Conservation (phyloP, 345 rosid genomes). For the Salix dunnii region DNA sequence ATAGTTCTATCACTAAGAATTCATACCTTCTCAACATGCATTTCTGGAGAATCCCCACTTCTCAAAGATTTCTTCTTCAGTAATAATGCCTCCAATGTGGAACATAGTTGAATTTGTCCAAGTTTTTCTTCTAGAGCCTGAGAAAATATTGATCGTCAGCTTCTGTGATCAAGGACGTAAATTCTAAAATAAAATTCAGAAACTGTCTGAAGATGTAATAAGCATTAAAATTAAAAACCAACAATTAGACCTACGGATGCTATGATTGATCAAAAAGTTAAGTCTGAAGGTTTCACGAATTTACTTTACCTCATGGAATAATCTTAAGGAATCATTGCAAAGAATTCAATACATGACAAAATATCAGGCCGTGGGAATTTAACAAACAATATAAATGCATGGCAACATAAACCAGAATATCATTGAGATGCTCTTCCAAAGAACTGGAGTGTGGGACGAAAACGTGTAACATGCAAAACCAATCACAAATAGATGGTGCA, state of each 20-base stretch:
- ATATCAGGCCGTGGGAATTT: not conserved
- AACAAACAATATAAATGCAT: not conserved
- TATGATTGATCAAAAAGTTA: not conserved
- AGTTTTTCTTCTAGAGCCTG: conserved; percentile 67
- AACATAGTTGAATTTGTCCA: conserved; percentile 53
- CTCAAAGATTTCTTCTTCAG: conserved; percentile 61
- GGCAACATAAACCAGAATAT: not conserved
- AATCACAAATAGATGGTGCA: not conserved
- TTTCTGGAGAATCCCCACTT: conserved; percentile 59
- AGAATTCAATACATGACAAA: not conserved
- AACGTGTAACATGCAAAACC: not conserved
- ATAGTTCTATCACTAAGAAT: conserved; percentile 8
- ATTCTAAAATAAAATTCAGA: not conserved
- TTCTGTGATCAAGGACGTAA: not conserved
- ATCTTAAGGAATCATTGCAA: not conserved
- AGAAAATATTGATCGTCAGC: conserved; percentile 14
- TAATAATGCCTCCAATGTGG: conserved; percentile 62
- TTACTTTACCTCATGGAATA: not conserved
- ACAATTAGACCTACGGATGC: not conserved
- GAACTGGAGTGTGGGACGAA: not conserved
- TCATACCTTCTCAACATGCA: conserved; percentile 63
- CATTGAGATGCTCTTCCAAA: not conserved
- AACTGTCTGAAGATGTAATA: not conserved
- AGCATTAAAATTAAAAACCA: conserved; percentile 1
- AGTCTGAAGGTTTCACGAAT: not conserved